Evolutionary conservation across 2,329 filamentous ascomycete species (phyloP).

Genomic region (Nothopassalora personata): DNA sequence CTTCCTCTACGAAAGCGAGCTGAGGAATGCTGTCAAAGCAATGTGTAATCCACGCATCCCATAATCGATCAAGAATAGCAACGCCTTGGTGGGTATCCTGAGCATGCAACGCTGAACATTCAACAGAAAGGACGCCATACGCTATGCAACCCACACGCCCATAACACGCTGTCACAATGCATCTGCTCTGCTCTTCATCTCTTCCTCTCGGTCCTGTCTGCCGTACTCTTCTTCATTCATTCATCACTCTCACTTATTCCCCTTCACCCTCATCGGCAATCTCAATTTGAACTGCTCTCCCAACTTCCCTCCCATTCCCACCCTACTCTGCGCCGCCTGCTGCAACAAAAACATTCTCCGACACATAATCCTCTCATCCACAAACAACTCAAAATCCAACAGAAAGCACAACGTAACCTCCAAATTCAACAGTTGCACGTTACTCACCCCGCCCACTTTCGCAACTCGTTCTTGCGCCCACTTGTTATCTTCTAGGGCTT

Average conservation of each 20-base stretch:
- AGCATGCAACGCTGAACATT: not conserved
- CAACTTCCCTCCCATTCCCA: constrained; percentile 21
- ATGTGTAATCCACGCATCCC: not conserved
- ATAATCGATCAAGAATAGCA: not conserved
- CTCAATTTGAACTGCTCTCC: constrained; percentile 30
- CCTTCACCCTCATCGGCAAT: constrained; percentile 25
- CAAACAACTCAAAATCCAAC: constrained; percentile 68
- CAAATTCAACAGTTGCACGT: constrained; percentile 71
- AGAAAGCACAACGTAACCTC: constrained; percentile 69
- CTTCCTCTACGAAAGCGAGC: not conserved
- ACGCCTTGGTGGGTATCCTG: constrained; percentile 9
- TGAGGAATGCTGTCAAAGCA: not conserved
- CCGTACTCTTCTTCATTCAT: not conserved
- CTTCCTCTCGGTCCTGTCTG: not conserved
- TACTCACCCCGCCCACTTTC: constrained; percentile 81
- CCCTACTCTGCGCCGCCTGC: constrained; percentile 25
- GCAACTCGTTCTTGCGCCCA: constrained; percentile 81
- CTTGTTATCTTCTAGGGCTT: constrained; percentile 86
- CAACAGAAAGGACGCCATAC: not conserved
- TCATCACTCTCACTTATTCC: not conserved
- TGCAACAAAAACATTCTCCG: constrained; percentile 33
- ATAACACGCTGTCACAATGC: not conserved
- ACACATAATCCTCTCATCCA: constrained; percentile 30
- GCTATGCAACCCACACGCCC: not conserved
- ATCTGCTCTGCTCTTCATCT: too few species aligned